A percentile compares a stretch with the other conserved stretches of the same genome.
phyloP scores from a whole-genome alignment of 108 stramenopile genomes.

The Fistulifera solaris region DNA sequence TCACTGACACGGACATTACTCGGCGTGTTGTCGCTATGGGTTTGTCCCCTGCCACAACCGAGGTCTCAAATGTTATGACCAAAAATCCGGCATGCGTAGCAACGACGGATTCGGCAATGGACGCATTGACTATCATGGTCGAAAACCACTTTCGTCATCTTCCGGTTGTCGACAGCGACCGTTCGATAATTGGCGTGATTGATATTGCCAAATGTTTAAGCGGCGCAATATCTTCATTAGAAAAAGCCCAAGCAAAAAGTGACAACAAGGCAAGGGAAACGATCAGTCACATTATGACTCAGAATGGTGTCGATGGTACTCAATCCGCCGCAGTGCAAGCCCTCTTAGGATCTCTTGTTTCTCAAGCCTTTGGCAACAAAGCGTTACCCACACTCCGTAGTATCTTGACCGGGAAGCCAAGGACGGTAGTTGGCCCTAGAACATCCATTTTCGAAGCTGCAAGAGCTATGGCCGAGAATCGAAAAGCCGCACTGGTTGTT shows the following conservation, averaged over 20 bases:
- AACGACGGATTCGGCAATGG: constrained; percentile 80
- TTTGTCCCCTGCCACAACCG: constrained; percentile 46
- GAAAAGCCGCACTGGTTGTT: constrained; percentile 83
- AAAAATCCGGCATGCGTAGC: constrained; percentile 76
- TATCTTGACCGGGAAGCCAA: constrained; percentile 40
- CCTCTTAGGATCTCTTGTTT: constrained; percentile 53
- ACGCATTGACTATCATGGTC: constrained; percentile 90
- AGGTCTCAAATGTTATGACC: constrained; percentile 76
- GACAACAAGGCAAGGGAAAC: constrained; percentile 55
- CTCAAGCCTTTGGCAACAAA: constrained; percentile 62
- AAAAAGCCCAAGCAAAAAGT: constrained; percentile 52
- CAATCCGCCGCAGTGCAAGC: constrained; percentile 64
- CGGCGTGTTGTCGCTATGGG: constrained; percentile 69
- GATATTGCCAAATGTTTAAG: constrained; percentile 93
- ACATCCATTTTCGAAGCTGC: constrained; percentile 66
- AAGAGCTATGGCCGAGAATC: constrained; percentile 63
- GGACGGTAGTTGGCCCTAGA: constrained; percentile 47
- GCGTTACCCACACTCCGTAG: constrained; percentile 51
- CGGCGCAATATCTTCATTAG: constrained; percentile 86
- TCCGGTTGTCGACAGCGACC: constrained; percentile 80
- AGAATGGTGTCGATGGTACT: constrained; percentile 52
- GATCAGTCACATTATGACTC: constrained; percentile 41
- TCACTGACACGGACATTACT: constrained; percentile 77
- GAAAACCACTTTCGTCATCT: constrained; percentile 91
- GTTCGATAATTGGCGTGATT: constrained; percentile 80